Conservation (phyloP, 2,329 filamentous ascomycete genomes). For the Drechslerella dactyloides region DNA sequence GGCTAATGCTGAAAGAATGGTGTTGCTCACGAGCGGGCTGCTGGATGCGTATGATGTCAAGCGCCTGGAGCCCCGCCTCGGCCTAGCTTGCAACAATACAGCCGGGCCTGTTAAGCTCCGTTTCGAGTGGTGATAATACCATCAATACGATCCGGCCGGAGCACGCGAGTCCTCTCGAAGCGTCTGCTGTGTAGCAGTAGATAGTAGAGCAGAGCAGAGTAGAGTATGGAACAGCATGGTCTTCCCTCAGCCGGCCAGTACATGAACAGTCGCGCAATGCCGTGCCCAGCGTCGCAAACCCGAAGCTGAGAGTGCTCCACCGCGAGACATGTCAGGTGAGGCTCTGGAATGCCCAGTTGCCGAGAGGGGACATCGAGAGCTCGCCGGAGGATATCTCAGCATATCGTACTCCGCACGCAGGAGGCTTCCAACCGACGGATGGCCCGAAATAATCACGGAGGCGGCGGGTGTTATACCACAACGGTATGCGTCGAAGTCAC, state of each 20-base stretch:
- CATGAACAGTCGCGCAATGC: neutral
- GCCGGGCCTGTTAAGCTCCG: slow-evolving; percentile 26
- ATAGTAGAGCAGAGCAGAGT: too few species aligned
- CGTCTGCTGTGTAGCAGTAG: too few species aligned
- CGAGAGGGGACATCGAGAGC: too few species aligned
- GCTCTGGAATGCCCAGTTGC: slow-evolving; percentile 7
- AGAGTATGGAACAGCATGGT: too few species aligned
- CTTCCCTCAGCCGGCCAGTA: neutral
- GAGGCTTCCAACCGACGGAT: neutral
- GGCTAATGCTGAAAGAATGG: slow-evolving; percentile 5
- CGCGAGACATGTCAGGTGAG: slow-evolving; percentile 21
- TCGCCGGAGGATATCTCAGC: too few species aligned
- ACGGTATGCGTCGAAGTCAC: too few species aligned
- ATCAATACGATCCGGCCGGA: too few species aligned
- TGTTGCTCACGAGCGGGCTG: slow-evolving; percentile 7
- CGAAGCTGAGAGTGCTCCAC: slow-evolving; percentile 7
- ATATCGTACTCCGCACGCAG: neutral
- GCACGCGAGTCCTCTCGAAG: slow-evolving; percentile 25
- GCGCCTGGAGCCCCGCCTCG: slow-evolving; percentile 17
- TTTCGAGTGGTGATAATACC: slow-evolving; percentile 22
- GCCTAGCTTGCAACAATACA: slow-evolving; percentile 3
- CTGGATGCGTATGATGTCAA: slow-evolving; percentile 1
- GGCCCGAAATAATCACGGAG: neutral
- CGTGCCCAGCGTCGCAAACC: too few species aligned
- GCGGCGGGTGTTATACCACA: too few species aligned